A percentile compares a stretch with the other conserved stretches of the same genome.
Conservation (phyloP, 2,329 filamentous ascomycete species). For the Zalaria sp. region DNA sequence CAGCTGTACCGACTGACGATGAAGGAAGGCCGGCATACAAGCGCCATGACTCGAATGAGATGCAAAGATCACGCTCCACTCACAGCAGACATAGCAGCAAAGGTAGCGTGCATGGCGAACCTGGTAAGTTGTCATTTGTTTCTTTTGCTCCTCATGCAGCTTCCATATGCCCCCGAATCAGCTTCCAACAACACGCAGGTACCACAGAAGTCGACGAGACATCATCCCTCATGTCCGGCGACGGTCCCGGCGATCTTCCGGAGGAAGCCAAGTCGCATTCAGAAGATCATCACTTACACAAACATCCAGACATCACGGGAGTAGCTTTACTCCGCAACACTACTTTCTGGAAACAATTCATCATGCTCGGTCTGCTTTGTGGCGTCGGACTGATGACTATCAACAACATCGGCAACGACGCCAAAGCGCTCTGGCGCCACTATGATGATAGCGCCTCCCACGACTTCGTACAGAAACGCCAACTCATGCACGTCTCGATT, state of each 20-base stretch:
- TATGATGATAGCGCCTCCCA: conserved; percentile 61
- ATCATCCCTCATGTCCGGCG: conserved; percentile 59
- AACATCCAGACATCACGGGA: conserved; percentile 75
- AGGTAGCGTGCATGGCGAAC: conserved; percentile 34
- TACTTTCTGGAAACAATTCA: conserved; percentile 86
- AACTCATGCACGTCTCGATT: conserved; percentile 87
- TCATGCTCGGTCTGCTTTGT: conserved; percentile 76
- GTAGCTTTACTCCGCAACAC: conserved; percentile 53
- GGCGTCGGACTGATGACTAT: conserved; percentile 97
- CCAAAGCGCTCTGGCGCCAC: conserved; percentile 73
- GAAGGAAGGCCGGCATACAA: conserved; percentile 31
- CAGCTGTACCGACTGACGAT: conserved; percentile 36
- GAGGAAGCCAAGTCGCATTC: conserved; percentile 33
- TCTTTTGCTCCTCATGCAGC: neutral
- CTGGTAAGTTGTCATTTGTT: conserved; percentile 42
- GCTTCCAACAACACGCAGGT: conserved; percentile 5
- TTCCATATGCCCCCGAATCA: neutral
- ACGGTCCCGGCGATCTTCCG: conserved; percentile 33
- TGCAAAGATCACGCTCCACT: conserved; percentile 33
- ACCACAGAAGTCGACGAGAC: conserved; percentile 49
- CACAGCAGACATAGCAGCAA: conserved; percentile 27
- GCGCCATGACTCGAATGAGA: conserved; percentile 26
- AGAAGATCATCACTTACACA: conserved; percentile 62
- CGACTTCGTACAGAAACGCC: conserved; percentile 63
- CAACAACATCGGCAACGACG: conserved; percentile 91